Percentiles rank a stretch among this genome's conserved stretches.
Evolutionary conservation across 352 stramenopile genomes (phyloP).

Genomic region (Phytophthora sp.): DNA sequence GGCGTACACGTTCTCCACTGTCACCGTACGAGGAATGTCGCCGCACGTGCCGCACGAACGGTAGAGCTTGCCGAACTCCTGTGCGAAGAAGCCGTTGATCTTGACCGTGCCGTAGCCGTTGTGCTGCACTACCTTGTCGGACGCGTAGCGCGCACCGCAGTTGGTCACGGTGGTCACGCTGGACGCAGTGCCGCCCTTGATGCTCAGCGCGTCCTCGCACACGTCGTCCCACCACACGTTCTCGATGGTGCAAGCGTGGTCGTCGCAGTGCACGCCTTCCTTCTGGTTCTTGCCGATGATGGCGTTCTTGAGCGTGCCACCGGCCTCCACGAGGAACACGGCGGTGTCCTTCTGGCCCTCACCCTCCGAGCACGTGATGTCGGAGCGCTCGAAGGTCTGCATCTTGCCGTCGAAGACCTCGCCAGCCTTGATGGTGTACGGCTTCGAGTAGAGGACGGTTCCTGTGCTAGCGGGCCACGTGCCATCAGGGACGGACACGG

Average conservation of each 20-base stretch:
- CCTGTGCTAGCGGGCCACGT: conserved; percentile 14
- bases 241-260: conserved; percentile 17
- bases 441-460: conserved; percentile 13
- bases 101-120: conserved; percentile 13
- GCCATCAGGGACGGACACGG: conserved; percentile 1
- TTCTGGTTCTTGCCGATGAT: conserved; percentile 27
- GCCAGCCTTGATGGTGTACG: conserved; percentile 37
- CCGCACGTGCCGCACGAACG: too few relatives aligned
- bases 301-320: conserved; percentile 22
- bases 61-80: too few relatives aligned
- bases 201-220: conserved; percentile 29
- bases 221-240: conserved; percentile 32
- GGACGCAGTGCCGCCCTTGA: conserved; percentile 40
- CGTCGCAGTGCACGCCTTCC: conserved; percentile 16
- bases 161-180: conserved; percentile 32
- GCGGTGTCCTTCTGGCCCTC: conserved; percentile 33
- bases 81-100: conserved; percentile 12
- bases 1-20: too few relatives aligned
- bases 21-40: too few relatives aligned
- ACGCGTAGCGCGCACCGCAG: conserved; percentile 38
- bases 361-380: conserved; percentile 36
- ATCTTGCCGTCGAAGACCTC: conserved; percentile 28
- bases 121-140: conserved; percentile 51
- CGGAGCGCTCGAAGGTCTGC: conserved; percentile 52
- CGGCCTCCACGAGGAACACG: conserved; percentile 47